Evolutionary conservation across 2,329 filamentous ascomycete genomes (phyloP).

Genomic region (Talaromyces funiculosus): DNA sequence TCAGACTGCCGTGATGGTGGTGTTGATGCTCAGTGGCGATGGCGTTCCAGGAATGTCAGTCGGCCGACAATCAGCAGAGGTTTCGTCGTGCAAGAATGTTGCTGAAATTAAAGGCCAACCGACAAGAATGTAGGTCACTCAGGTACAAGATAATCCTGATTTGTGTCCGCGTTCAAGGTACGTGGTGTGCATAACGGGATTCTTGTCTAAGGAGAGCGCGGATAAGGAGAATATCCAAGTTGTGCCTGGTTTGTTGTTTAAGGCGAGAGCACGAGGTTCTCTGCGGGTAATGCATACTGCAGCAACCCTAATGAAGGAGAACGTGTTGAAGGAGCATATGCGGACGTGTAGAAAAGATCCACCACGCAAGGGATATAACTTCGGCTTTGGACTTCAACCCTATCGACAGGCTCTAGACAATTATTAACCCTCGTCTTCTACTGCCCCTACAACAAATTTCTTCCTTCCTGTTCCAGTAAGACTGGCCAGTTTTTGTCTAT

Average conservation of each 20-base stretch:
- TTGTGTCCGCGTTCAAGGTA: conserved; percentile 24
- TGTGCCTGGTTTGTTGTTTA: conserved; percentile 8
- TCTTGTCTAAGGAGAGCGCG: background rate
- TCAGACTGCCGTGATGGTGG: conserved; percentile 22
- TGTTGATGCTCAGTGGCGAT: conserved; percentile 26
- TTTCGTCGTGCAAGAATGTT: conserved; percentile 28
- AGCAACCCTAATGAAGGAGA: conserved; percentile 21
- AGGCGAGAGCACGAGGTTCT: conserved; percentile 24
- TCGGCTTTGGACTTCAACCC: conserved; percentile 16
- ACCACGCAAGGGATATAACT: conserved; percentile 31
- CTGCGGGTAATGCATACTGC: conserved; percentile 17
- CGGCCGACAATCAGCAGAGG: conserved; percentile 19
- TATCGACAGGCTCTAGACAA: conserved; percentile 25
- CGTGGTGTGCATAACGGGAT: conserved; percentile 12
- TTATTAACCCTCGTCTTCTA: conserved; percentile 52
- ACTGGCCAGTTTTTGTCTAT: conserved; percentile 84
- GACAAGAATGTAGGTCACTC: conserved; percentile 30
- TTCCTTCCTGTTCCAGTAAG: conserved; percentile 75
- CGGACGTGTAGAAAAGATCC: conserved; percentile 14
- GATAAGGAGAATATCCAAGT: conserved; percentile 18
- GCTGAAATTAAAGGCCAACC: conserved; percentile 21
- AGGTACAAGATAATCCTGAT: conserved; percentile 15
- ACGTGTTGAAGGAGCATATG: conserved; percentile 27
- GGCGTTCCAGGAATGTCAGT: conserved; percentile 29
- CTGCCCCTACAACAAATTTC: conserved; percentile 77